A percentile compares a stretch with the other conserved stretches of the same genome.
These are phyloP conservation scores for Solanum lycopersicoides DNA, from an alignment of 257 asterid genomes.

Conservation along the genomic window DNA sequence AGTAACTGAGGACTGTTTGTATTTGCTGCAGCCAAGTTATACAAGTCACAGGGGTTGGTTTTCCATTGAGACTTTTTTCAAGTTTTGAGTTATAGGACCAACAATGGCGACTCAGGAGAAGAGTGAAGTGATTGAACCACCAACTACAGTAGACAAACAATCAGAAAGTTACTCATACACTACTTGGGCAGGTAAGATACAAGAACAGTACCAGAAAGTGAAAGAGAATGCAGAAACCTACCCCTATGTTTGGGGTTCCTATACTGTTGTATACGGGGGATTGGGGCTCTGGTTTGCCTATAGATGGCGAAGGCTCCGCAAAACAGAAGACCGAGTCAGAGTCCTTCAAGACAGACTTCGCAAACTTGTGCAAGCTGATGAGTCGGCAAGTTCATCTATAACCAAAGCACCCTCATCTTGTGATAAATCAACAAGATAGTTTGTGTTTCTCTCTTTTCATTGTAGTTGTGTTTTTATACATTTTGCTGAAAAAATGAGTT, in stretches of 20 bases:
- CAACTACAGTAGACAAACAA: constrained; percentile 15
- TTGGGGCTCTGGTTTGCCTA: constrained; percentile 69
- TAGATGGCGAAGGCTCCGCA: constrained; percentile 71
- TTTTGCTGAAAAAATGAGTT: neutral
- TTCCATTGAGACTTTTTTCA: neutral
- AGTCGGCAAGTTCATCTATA: constrained; percentile 15
- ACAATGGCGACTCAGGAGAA: constrained; percentile 30
- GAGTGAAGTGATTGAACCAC: constrained; percentile 22
- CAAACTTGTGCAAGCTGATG: constrained; percentile 40
- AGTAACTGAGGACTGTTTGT: neutral
- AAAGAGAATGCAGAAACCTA: constrained; percentile 71
- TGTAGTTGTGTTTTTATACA: neutral
- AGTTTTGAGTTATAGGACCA: neutral
- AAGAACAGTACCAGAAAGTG: constrained; percentile 30
- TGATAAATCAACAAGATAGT: constrained; percentile 19
- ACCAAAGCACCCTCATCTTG: constrained; percentile 12
- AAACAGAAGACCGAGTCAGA: constrained; percentile 64
- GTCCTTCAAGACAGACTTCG: constrained; percentile 62
- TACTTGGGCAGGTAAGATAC: constrained; percentile 32
- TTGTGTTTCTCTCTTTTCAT: neutral
- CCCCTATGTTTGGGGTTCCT: constrained; percentile 93
- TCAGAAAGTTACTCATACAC: constrained; percentile 10
- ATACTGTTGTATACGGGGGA: constrained; percentile 64
- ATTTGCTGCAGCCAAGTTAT: neutral
- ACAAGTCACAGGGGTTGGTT: neutral